Evolutionary conservation across 257 asterid genomes (phyloP).

Genomic region (Echium plantagineum): DNA sequence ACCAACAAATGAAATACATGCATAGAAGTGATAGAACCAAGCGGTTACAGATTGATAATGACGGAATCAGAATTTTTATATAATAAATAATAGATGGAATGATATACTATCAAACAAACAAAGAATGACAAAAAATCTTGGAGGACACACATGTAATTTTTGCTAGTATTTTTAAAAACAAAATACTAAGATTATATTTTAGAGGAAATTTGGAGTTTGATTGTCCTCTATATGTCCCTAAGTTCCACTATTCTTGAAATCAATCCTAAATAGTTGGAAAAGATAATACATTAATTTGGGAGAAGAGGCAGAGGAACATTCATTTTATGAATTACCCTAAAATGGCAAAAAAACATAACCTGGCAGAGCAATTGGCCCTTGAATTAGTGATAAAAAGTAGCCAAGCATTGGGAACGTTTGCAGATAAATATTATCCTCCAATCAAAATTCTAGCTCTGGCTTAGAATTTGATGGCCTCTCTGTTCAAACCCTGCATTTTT

Average conservation of each 20-base stretch:
- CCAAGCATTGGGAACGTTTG: conserved; percentile 59
- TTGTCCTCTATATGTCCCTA: no score
- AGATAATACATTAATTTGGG: conserved; percentile 33
- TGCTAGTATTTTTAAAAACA: no score
- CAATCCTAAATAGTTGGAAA: conserved; percentile 16
- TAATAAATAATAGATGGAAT: no score
- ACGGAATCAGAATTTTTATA: no score
- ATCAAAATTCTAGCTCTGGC: conserved; percentile 22
- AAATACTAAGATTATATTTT: no score
- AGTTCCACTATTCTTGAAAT: background rate
- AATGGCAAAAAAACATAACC: conserved; percentile 31
- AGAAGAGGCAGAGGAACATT: conserved; percentile 45
- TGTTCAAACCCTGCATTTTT: conserved; percentile 3
- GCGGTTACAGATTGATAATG: no score
- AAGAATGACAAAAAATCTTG: no score
- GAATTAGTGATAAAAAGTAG: conserved; percentile 29
- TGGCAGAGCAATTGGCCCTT: conserved; percentile 44
- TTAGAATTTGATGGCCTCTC: conserved; percentile 27
- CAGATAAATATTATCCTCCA: conserved; percentile 36
- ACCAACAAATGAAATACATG: no score
- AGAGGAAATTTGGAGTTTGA: no score
- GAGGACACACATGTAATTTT: no score
- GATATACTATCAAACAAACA: no score
- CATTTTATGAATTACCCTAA: conserved; percentile 36
- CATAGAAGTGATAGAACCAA: no score